These are phyloP conservation scores for Talaromyces thailandensis DNA, from an alignment of 495 filamentous ascomycete genomes.

Conservation along the genomic window DNA sequence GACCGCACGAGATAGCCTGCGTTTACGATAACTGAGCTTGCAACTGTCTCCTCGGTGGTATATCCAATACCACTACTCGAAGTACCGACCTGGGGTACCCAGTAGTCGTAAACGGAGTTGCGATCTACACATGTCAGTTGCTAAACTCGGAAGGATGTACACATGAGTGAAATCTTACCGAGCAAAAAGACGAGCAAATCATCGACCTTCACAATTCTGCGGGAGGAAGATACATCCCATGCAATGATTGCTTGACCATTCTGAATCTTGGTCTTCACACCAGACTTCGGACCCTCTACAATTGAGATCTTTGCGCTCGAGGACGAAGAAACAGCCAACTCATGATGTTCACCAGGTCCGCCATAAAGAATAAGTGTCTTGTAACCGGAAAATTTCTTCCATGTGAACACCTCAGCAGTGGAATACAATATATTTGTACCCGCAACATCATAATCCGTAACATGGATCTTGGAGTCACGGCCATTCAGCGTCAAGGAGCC, in stretches of 20 bases:
- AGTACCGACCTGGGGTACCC: constrained; percentile 47
- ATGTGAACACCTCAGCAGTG: constrained; percentile 67
- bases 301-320: not conserved
- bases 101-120: constrained; percentile 68
- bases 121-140: constrained; percentile 5
- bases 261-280: constrained; percentile 29
- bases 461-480: constrained; percentile 66
- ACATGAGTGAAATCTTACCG: constrained; percentile 14
- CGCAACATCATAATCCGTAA: constrained; percentile 63
- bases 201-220: constrained; percentile 47
- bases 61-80: constrained; percentile 24
- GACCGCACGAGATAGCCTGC: constrained; percentile 69
- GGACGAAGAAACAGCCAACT: constrained; percentile 45
- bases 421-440: constrained; percentile 62
- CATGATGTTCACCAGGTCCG: constrained; percentile 59
- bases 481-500: constrained; percentile 55
- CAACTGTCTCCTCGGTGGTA: constrained; percentile 27
- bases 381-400: constrained; percentile 49
- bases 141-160: not conserved
- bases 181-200: constrained; percentile 48
- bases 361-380: constrained; percentile 65
- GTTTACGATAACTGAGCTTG: constrained; percentile 52
- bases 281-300: constrained; percentile 38
- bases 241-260: constrained; percentile 34
- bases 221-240: constrained; percentile 41